Percentiles rank a stretch among this genome's conserved stretches.
phyloP scores from a whole-genome alignment of 192 early-diverging fungal genomes.

The Coemansia furcata region DNA sequence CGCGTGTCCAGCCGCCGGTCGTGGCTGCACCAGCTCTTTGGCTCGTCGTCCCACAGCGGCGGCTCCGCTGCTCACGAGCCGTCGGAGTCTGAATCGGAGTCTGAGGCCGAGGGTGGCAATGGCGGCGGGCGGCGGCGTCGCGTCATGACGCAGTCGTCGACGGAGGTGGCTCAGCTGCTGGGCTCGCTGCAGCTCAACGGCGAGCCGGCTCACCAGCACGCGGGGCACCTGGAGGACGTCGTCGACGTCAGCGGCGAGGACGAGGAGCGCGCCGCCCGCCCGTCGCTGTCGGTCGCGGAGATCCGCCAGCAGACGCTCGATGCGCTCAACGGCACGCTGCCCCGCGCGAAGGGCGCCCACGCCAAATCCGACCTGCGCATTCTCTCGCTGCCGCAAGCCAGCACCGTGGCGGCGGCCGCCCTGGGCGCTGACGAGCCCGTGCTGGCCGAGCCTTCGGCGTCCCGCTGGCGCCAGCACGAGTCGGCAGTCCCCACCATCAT shows the following conservation, averaged over 20 bases:
- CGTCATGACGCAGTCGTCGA: conserved; percentile 43
- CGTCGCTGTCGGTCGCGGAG: conserved; percentile 31
- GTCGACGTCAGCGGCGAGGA: conserved; percentile 45
- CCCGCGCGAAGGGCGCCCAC: background rate
- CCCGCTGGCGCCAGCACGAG: background rate
- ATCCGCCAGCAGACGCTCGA: conserved; percentile 49
- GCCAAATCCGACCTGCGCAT: background rate
- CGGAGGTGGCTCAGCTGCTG: conserved; percentile 24
- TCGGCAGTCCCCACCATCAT: background rate
- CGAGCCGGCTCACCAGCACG: background rate
- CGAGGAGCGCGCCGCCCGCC: conserved; percentile 26
- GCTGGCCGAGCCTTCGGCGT: background rate
- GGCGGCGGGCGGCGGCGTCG: conserved; percentile 16
- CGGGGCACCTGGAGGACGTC: conserved; percentile 26
- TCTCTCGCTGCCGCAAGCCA: conserved; percentile 4
- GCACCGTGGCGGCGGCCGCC: background rate
- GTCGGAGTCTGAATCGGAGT: background rate
- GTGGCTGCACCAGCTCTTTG: conserved; percentile 40
- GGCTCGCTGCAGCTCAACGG: conserved; percentile 23
- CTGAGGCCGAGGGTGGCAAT: background rate
- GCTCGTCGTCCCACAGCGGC: background rate
- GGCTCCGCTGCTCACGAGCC: background rate
- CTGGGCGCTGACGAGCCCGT: background rate
- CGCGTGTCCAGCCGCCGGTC: conserved; percentile 26
- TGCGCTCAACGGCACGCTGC: conserved; percentile 38